These are phyloP conservation scores for Achaetomiella virescens DNA, from an alignment of 495 filamentous ascomycete genomes.

Conservation along the genomic window DNA sequence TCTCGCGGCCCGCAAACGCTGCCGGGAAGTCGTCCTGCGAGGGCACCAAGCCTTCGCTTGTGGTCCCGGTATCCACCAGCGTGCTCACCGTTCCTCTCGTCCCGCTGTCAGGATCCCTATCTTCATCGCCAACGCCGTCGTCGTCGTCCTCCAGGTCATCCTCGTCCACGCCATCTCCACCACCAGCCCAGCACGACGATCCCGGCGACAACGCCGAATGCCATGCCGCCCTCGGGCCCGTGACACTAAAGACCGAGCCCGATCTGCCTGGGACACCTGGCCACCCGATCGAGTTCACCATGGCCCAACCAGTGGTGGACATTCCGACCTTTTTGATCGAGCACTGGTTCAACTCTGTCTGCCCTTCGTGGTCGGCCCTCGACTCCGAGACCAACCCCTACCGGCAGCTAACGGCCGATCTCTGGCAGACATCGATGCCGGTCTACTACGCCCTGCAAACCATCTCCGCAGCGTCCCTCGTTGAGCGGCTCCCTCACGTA, in stretches of 20 bases:
- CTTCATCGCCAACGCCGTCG: background rate
- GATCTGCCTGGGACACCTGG: background rate
- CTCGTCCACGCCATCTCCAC: slow-evolving; percentile 9
- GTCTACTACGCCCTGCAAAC: slow-evolving; percentile 28
- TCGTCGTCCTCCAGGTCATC: background rate
- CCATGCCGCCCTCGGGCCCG: background rate
- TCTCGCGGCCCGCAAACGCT: background rate
- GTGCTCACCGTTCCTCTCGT: background rate
- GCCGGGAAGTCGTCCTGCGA: background rate
- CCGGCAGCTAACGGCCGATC: slow-evolving; percentile 22
- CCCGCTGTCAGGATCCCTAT: slow-evolving; percentile 1
- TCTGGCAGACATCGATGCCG: slow-evolving; percentile 23
- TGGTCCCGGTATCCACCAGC: background rate
- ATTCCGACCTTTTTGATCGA: slow-evolving; percentile 31
- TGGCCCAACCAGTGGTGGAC: slow-evolving; percentile 26
- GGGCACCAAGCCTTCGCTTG: background rate
- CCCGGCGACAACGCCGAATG: background rate
- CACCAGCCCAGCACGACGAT: slow-evolving; percentile 4
- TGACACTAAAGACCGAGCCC: background rate
- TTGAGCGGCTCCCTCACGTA: slow-evolving; percentile 29
- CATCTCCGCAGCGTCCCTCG: slow-evolving; percentile 30
- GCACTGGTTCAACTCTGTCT: slow-evolving; percentile 36
- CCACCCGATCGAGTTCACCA: slow-evolving; percentile 3
- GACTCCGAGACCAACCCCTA: slow-evolving; percentile 29
- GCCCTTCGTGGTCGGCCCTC: slow-evolving; percentile 29